Evolutionary conservation across 169 alveolate species (phyloP).

Genomic region (Eimeria necatrix): DNA sequence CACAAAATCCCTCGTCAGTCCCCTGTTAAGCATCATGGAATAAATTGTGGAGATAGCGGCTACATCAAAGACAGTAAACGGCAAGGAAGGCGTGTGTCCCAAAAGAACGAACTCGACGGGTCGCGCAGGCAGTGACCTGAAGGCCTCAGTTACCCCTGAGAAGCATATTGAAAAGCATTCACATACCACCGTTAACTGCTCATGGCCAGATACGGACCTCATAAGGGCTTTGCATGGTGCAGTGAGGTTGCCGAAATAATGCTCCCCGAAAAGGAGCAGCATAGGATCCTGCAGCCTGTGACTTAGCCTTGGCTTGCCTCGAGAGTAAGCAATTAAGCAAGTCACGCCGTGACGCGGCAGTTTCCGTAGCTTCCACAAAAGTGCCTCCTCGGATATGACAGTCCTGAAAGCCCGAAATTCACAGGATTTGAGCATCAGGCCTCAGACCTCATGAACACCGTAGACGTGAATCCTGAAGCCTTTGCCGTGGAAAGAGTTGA

Average conservation of each 20-base stretch:
- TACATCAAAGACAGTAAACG: not conserved
- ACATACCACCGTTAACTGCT: not conserved
- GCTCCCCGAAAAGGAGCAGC: not conserved
- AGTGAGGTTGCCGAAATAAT: not conserved
- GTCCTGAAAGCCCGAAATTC: constrained; percentile 9
- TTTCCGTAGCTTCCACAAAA: constrained; percentile 9
- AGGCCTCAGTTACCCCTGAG: constrained; percentile 49
- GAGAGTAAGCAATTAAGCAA: not conserved
- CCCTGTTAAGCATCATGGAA: constrained; percentile 47
- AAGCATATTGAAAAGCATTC: not conserved
- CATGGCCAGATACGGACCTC: not conserved
- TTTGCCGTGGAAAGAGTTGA: not conserved
- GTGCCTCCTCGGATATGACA: constrained; percentile 49
- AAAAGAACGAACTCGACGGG: constrained; percentile 54
- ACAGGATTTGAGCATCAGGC: not conserved
- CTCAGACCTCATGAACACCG: not conserved
- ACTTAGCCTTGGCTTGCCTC: not conserved
- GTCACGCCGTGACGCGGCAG: constrained; percentile 1
- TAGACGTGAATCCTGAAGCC: not conserved
- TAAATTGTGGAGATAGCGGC: constrained; percentile 32
- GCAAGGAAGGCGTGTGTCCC: constrained; percentile 57
- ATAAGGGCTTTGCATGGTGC: too few relatives aligned
- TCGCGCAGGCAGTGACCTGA: constrained; percentile 39
- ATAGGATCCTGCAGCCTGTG: not conserved
- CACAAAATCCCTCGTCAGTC: constrained; percentile 32